Percentiles rank a stretch among this genome's conserved stretches.
These are phyloP conservation scores for Pilobolus umbonatus DNA, from an alignment of 192 early-diverging fungal species.

Conservation along the genomic window DNA sequence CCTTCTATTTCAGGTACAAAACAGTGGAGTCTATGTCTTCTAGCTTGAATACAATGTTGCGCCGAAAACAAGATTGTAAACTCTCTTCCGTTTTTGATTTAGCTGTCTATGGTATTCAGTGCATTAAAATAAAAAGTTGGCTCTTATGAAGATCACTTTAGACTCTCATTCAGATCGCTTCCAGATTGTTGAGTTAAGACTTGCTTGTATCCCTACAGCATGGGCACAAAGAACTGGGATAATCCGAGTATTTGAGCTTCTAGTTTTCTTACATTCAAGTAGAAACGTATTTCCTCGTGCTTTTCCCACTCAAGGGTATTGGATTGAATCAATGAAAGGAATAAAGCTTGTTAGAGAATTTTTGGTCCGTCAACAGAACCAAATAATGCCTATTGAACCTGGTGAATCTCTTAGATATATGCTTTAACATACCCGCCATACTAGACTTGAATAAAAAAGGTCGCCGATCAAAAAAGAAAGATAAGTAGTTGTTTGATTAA, in stretches of 20 bases:
- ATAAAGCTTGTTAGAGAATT: not conserved
- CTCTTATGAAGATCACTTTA: not conserved
- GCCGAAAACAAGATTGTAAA: not conserved
- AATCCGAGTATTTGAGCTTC: not conserved
- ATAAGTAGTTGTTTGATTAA: not conserved
- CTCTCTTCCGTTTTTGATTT: not conserved
- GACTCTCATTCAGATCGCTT: not conserved
- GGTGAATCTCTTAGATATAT: not conserved
- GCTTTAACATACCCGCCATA: not conserved
- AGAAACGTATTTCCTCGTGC: not conserved
- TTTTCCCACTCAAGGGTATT: not conserved
- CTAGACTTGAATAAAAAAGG: not conserved
- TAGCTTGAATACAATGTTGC: constrained; percentile 1
- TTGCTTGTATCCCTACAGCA: not conserved
- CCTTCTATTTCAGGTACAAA: too few relatives aligned
- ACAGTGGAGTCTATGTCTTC: not conserved
- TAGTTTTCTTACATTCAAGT: not conserved
- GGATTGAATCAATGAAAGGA: not conserved
- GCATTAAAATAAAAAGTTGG: not conserved
- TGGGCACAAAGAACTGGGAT: not conserved
- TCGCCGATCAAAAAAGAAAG: not conserved
- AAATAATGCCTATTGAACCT: not conserved
- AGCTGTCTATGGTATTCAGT: constrained; percentile 1
- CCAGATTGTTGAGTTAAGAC: not conserved
- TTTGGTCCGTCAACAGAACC: not conserved